Evolutionary conservation across 495 filamentous ascomycete genomes (phyloP).

Genomic region (Lentithecium fluviatile): DNA sequence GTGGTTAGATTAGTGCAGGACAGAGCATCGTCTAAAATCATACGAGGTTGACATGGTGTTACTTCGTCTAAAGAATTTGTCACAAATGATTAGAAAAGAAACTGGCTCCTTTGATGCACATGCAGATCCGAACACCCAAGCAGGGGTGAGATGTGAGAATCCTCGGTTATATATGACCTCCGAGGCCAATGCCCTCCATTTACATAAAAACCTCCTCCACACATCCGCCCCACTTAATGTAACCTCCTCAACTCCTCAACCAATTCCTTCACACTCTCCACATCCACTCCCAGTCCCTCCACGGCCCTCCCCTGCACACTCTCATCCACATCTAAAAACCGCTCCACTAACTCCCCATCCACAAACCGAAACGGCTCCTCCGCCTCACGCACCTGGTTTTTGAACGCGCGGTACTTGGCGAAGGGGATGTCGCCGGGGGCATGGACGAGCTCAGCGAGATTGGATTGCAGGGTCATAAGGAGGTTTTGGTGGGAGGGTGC

Average conservation of each 20-base stretch:
- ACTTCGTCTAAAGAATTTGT: no score
- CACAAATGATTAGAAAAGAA: no score
- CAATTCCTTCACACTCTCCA: conserved; percentile 57
- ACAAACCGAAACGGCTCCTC: conserved; percentile 84
- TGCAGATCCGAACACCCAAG: no score
- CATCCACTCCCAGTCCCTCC: conserved; percentile 48
- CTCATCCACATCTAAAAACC: conserved; percentile 70
- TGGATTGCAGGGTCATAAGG: conserved; percentile 77
- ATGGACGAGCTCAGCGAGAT: conserved; percentile 62
- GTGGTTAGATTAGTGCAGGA: no score
- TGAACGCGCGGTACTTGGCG: conserved; percentile 73
- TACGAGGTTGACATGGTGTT: no score
- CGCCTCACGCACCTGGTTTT: conserved; percentile 63
- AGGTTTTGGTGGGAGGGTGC: conserved; percentile 67
- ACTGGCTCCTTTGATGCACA: no score
- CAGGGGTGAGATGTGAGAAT: no score
- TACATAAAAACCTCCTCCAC: no score
- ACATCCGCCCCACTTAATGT: conserved; percentile 10
- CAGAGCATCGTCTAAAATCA: no score
- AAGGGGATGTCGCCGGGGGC: conserved; percentile 72
- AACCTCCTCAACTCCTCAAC: conserved; percentile 68
- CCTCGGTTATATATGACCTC: no score
- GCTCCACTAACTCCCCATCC: conserved; percentile 87
- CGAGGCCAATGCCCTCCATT: no score
- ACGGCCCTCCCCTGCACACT: conserved; percentile 64